Base-by-base conservation (phyloP, 2,329 filamentous ascomycete genomes). In the Fusarium avenaceum region DNA sequence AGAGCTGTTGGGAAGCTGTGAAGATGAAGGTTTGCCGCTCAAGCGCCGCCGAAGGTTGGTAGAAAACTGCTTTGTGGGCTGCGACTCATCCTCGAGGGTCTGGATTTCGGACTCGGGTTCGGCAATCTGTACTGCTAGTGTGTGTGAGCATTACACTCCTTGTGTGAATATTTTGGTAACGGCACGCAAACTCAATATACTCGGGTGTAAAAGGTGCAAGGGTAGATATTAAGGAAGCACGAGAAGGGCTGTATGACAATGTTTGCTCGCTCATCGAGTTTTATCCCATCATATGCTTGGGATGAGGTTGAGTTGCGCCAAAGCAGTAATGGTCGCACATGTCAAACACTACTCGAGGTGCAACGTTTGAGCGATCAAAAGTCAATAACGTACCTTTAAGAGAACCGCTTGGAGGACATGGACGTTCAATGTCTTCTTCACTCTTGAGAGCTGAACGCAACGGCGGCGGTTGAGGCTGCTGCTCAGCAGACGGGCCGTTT, bases 91-190 rank as follows among this genome's bases (percentile, higher is more conserved):
- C 17, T 80, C 79, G 33, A 75, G 65, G 30, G 65, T 59, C 32
- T 72, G 69, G 10, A 71, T 59, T 46, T 79, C 79, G 35, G 75
- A 72, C 20, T 74, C 75, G 19, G 86, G 85, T 70, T 88, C 86
- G 46, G 85, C 83, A 61, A 89, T 89, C 72, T 88, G 86, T 54
- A 89, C 87, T 57, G 85, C 86, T 79, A 58, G 49, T 44, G 26
- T 57, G 52, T 74, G 65, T 74, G 61, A 76, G 76, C 71, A 56
- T 48, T 45, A 35, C 5, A 38, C 44, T 14, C 20, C 26, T 44
- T 24, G 30, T 17, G 28, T 48, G 44, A 28, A 24, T 24, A 28
- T 13, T n/a, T 39, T 22, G 45, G 26, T 20, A 10, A 20, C 22
- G 30, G 22, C 22, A n/a, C 35, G 53, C 9, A 48, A 59, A 53